These are phyloP conservation scores for Corinectria fuckeliana DNA, from an alignment of 2,329 filamentous ascomycete genomes.

Conservation along the genomic window DNA sequence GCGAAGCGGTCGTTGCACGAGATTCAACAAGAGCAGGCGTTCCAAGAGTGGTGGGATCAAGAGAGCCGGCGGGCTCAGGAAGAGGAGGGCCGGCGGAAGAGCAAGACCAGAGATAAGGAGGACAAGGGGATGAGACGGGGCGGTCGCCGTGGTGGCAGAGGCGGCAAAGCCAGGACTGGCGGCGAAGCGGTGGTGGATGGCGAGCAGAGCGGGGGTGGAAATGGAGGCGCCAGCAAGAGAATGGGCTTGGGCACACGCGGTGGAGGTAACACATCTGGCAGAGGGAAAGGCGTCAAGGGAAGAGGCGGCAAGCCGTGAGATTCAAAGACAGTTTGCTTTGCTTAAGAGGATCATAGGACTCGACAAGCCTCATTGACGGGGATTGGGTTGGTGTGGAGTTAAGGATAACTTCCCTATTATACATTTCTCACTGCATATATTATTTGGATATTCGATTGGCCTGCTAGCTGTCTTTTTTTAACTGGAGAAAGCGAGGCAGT, in stretches of 20 bases:
- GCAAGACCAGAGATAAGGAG: conserved; percentile 50
- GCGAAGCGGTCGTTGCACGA: conserved; percentile 91
- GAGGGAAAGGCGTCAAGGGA: conserved; percentile 33
- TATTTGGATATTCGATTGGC: not conserved
- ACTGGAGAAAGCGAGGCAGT: too few relatives aligned
- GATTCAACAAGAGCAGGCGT: conserved; percentile 96
- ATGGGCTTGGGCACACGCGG: conserved; percentile 22
- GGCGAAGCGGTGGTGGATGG: conserved; percentile 27
- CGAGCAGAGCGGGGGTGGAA: conserved; percentile 22
- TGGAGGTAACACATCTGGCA: conserved; percentile 19
- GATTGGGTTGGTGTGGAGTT: not conserved
- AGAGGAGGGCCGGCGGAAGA: conserved; percentile 56
- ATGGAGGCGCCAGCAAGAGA: conserved; percentile 17
- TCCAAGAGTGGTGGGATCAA: conserved; percentile 95
- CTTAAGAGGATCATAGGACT: conserved; percentile 30
- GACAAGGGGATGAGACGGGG: conserved; percentile 44
- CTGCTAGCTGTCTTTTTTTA: too few relatives aligned
- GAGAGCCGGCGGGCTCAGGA: conserved; percentile 77
- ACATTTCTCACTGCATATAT: not conserved
- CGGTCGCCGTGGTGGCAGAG: conserved; percentile 41
- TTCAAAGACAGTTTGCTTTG: conserved; percentile 10
- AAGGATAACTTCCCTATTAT: not conserved
- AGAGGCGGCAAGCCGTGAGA: conserved; percentile 28
- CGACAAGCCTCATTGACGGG: not conserved
- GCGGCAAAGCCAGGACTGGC: conserved; percentile 38